Conservation (phyloP, 352 stramenopile species). For the Phytophthora meadii region DNA sequence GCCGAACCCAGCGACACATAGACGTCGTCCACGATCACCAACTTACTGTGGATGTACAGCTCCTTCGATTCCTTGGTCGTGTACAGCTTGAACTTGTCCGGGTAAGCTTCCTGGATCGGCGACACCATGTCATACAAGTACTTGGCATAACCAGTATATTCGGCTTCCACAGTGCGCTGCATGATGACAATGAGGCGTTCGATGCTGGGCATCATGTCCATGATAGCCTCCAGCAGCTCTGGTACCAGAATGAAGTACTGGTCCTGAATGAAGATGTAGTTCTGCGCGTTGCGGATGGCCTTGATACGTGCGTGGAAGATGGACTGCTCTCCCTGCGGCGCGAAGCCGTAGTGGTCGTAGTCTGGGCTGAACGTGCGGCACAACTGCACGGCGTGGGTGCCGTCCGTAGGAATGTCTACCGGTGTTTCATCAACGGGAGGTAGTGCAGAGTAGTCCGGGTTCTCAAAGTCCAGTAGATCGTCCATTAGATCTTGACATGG, state of each 20-base stretch:
- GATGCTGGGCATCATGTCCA: constrained; percentile 47
- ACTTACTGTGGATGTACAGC: constrained; percentile 84
- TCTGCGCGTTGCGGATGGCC: constrained; percentile 57
- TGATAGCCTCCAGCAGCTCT: constrained; percentile 55
- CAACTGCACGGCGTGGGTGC: constrained; percentile 47
- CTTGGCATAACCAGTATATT: constrained; percentile 63
- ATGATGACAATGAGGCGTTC: constrained; percentile 65
- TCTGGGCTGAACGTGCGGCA: constrained; percentile 65
- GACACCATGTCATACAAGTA: constrained; percentile 66
- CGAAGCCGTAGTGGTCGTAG: constrained; percentile 54
- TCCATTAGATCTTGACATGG: constrained; percentile 45
- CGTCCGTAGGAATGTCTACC: constrained; percentile 10
- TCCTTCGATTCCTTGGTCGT: constrained; percentile 47
- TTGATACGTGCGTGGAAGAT: constrained; percentile 61
- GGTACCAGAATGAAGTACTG: constrained; percentile 76
- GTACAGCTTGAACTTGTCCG: constrained; percentile 65
- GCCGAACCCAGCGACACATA: constrained; percentile 85
- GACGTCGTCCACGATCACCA: constrained; percentile 86
- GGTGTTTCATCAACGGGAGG: constrained; percentile 20
- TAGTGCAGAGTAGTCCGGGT: constrained; percentile 35
- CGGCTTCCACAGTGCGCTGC: constrained; percentile 40
- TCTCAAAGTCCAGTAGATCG: constrained; percentile 56
- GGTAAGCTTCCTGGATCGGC: constrained; percentile 53
- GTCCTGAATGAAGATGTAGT: constrained; percentile 75
- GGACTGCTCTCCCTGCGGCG: constrained; percentile 58